Conservation (phyloP, 345 rosid genomes). For the Salix brachista region DNA sequence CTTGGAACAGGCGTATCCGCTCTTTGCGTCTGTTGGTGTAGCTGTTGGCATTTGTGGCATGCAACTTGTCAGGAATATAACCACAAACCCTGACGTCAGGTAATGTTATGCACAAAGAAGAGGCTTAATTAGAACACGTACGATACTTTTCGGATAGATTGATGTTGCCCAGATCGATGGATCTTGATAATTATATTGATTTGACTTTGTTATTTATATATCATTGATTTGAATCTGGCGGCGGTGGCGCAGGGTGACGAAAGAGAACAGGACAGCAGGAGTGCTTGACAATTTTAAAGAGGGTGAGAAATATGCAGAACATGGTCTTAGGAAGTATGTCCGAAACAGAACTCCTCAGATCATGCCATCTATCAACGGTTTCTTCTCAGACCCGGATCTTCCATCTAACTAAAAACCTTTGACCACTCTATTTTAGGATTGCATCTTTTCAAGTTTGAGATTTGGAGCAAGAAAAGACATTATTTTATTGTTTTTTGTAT, state of each 20-base stretch:
- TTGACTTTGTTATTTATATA: background rate
- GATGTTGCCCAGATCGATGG: background rate
- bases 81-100: constrained; percentile 63
- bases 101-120: background rate
- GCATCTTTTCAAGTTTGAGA: background rate
- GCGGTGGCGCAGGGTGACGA: constrained; percentile 21
- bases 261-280: constrained; percentile 56
- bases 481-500: background rate
- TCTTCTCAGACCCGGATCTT: constrained; percentile 52
- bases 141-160: no score
- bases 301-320: constrained; percentile 56
- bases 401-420: constrained; percentile 2
- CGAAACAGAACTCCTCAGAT: constrained; percentile 39
- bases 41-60: constrained; percentile 56
- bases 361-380: constrained; percentile 59
- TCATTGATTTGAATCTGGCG: background rate
- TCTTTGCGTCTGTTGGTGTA: constrained; percentile 48
- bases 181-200: background rate
- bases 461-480: background rate
- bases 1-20: constrained; percentile 45
- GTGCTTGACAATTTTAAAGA: constrained; percentile 50
- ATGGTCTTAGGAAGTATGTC: constrained; percentile 45
- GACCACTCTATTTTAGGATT: background rate
- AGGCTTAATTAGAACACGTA: no score
- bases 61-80: constrained; percentile 53